Percentiles rank a stretch among this genome's conserved stretches.
Conservation (phyloP, 768 basidiomycete species). For the Lentinula lateritia region DNA sequence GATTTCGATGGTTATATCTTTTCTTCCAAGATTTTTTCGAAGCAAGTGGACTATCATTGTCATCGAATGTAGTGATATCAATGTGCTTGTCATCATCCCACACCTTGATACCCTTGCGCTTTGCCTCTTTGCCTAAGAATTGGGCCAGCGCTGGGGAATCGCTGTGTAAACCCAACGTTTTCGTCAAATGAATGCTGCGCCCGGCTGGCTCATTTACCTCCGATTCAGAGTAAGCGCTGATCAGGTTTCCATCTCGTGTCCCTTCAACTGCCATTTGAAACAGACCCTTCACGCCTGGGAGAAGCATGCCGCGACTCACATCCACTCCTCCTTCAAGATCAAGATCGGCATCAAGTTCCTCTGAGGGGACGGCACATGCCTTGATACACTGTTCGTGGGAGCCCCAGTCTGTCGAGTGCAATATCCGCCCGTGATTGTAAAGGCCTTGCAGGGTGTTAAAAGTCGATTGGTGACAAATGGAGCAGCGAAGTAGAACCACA, state of each 20-base stretch:
- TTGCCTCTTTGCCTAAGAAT: slow-evolving; percentile 39
- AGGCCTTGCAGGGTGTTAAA: slow-evolving; percentile 51
- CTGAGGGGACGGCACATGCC: slow-evolving; percentile 32
- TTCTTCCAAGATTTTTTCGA: slow-evolving; percentile 28
- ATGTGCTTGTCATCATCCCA: slow-evolving; percentile 31
- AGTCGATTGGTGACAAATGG: slow-evolving; percentile 34
- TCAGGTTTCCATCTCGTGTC: slow-evolving; percentile 1
- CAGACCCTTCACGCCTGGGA: slow-evolving; percentile 42
- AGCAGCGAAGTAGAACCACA: slow-evolving; percentile 35
- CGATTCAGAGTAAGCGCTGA: slow-evolving; percentile 2
- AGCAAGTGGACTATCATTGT: slow-evolving; percentile 1
- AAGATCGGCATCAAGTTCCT: slow-evolving; percentile 18
- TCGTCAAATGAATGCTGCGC: slow-evolving; percentile 23
- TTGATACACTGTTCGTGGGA: slow-evolving; percentile 52
- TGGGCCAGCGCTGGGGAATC: slow-evolving; percentile 45
- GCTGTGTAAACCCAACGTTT: slow-evolving; percentile 42
- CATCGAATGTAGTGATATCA: slow-evolving; percentile 20
- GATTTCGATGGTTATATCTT: slow-evolving; percentile 29
- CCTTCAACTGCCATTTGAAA: slow-evolving; percentile 43
- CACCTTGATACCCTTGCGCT: slow-evolving; percentile 36
- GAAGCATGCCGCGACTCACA: slow-evolving; percentile 35
- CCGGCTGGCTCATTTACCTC: slow-evolving; percentile 5
- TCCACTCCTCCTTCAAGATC: slow-evolving; percentile 36
- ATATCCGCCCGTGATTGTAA: slow-evolving; percentile 47
- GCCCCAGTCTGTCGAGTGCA: slow-evolving; percentile 45